phyloP scores from a whole-genome alignment of 768 basidiomycete genomes.

The Naematelia encephala region DNA sequence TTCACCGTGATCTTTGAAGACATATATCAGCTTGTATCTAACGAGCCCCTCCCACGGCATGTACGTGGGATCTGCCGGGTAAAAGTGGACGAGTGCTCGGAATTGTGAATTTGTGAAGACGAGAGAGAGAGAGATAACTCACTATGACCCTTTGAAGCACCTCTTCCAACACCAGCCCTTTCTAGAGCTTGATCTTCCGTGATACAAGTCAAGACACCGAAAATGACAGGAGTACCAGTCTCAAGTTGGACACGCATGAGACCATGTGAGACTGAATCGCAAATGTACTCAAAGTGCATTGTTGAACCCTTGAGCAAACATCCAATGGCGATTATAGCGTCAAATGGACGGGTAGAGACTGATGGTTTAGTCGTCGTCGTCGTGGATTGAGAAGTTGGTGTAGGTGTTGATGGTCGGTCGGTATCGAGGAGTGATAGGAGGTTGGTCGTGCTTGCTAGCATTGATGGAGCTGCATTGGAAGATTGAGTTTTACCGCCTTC shows the following conservation, averaged over 20 bases:
- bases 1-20: slow-evolving; percentile 71
- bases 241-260: slow-evolving; percentile 94
- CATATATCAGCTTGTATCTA: slow-evolving; percentile 5
- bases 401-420: slow-evolving; percentile 55
- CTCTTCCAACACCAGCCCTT: slow-evolving; percentile 79
- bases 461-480: slow-evolving; percentile 71
- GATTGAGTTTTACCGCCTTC: slow-evolving; percentile 79
- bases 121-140: slow-evolving; percentile 23
- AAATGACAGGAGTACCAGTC: slow-evolving; percentile 88
- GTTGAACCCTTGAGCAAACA: slow-evolving; percentile 97
- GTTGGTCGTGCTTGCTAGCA: slow-evolving; percentile 61
- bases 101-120: too few species aligned
- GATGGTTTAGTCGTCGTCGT: slow-evolving; percentile 38
- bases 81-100: too few species aligned
- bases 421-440: slow-evolving; percentile 56
- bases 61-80: too few species aligned
- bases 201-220: slow-evolving; percentile 90
- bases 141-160: slow-evolving; percentile 72
- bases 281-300: slow-evolving; percentile 99
- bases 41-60: too few species aligned
- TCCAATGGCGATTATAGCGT: slow-evolving; percentile 95
- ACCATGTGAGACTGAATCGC: slow-evolving; percentile 84
- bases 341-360: slow-evolving; percentile 61
- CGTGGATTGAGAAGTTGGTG: slow-evolving; percentile 17
- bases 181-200: slow-evolving; percentile 92